phyloP scores from a whole-genome alignment of 345 rosid species.

The Linum tenue region DNA sequence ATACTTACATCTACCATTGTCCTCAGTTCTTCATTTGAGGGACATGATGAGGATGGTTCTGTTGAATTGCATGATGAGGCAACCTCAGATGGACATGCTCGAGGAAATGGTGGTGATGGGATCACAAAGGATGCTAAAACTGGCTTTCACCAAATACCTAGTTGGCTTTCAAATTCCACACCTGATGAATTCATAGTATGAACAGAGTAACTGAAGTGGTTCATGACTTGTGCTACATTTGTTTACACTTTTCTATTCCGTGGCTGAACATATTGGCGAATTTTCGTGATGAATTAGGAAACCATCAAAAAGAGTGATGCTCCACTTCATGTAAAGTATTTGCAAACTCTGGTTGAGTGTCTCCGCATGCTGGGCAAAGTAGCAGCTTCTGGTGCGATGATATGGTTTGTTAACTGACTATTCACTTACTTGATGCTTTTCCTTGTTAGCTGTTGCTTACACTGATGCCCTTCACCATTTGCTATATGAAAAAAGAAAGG shows the following conservation, averaged over 20 bases:
- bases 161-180: slow-evolving; percentile 77
- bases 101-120: slow-evolving; percentile 53
- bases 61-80: slow-evolving; percentile 48
- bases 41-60: slow-evolving; percentile 65
- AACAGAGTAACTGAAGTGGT: slow-evolving; percentile 14
- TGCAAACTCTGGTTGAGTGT: slow-evolving; percentile 95
- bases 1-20: slow-evolving; percentile 5
- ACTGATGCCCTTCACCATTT: too few species aligned
- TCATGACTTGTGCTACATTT: slow-evolving; percentile 10
- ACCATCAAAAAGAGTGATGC: slow-evolving; percentile 75
- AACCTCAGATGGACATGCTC: slow-evolving; percentile 37
- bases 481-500: too few species aligned
- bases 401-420: slow-evolving; percentile 58
- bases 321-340: slow-evolving; percentile 82
- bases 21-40: slow-evolving; percentile 78
- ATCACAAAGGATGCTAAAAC: slow-evolving; percentile 32
- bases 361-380: slow-evolving; percentile 92
- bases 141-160: slow-evolving; percentile 49
- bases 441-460: background rate
- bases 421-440: background rate
- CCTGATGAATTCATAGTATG: slow-evolving; percentile 94
- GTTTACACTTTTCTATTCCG: slow-evolving; percentile 12
- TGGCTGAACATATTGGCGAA: slow-evolving; percentile 15
- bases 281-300: slow-evolving; percentile 45
- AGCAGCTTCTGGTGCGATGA: slow-evolving; percentile 94